Base-by-base conservation (phyloP, 257 asterid species). In the Lavandula angustifolia region DNA sequence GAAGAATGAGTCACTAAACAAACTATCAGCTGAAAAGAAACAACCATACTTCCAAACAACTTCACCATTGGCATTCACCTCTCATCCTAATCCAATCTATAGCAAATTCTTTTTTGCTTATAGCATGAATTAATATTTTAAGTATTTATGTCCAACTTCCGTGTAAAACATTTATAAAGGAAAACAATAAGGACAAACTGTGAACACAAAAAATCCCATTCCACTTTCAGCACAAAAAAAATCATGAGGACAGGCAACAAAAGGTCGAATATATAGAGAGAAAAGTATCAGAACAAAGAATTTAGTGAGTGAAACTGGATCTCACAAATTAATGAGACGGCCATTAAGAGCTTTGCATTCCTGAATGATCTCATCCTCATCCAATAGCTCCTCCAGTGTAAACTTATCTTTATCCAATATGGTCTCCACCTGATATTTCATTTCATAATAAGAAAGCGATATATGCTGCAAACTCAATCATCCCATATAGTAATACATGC, bases 331-430 rank as follows among this genome's bases (percentile, higher is more conserved):
- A 43, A 87, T 85, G 68, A 92, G 95, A 37, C 95, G 97, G 57
- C 95, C 91, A 78, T 92, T 92, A 53, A 92, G 89, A 71, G 96
- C 88, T 85, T 87, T 92, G 83, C 96, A 89, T 76, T 92, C 98
- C 80, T 92, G 98, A 76, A 89, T 89, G 79, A 87, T 85, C 60
- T 92, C 98, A 69, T 92, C 97, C 83, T 92, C 98, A n/a, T 89
- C 98, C 87, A 92, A 68, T 71, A 89, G 86, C 77, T 92, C 98
- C 73, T 85, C 94, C 74, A 89, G 58, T 8, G 95, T 85, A 57
- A 82, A 85, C 38, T 78, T 79, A 48, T 87, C 91, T 71, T 87
- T 92, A 67, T 92, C 98, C 67, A 92, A 74, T 69, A 92, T 73
- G 9, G 91, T 57, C 73, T 89, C 98, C 91, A 92, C 95, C 98